A percentile compares a stretch with the other conserved stretches of the same genome.
These are phyloP conservation scores for Xylaria sp. DNA, from an alignment of 2,329 filamentous ascomycete species.

Conservation along the genomic window DNA sequence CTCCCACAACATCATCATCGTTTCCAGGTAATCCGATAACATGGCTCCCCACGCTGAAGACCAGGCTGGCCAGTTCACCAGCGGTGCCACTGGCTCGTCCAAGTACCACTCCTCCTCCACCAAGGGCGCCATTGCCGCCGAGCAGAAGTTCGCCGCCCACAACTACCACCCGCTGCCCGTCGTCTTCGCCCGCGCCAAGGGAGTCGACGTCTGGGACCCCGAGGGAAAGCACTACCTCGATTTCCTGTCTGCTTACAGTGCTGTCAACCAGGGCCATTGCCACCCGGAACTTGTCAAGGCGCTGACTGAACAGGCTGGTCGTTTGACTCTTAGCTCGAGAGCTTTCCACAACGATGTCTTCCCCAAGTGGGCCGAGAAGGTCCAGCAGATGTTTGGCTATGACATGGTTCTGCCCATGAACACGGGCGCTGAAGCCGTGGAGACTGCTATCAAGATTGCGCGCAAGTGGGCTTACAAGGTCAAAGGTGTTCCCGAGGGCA, in stretches of 20 bases:
- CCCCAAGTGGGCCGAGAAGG: slow-evolving; percentile 88
- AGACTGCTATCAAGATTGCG: slow-evolving; percentile 93
- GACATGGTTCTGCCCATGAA: slow-evolving; percentile 99
- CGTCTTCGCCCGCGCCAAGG: slow-evolving; percentile 80
- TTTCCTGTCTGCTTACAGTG: slow-evolving; percentile 96
- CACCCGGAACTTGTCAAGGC: slow-evolving; percentile 93
- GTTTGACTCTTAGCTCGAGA: slow-evolving; percentile 84
- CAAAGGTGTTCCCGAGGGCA: slow-evolving; percentile 78
- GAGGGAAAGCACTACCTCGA: slow-evolving; percentile 94
- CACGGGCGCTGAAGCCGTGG: slow-evolving; percentile 91
- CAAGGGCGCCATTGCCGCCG: slow-evolving; percentile 69
- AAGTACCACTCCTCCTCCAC: slow-evolving; percentile 74
- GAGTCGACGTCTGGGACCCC: slow-evolving; percentile 91
- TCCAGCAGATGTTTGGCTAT: slow-evolving; percentile 83
- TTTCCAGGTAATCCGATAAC: slow-evolving; percentile 13
- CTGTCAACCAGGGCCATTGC: slow-evolving; percentile 97
- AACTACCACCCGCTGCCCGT: slow-evolving; percentile 98
- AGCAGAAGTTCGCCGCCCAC: slow-evolving; percentile 85
- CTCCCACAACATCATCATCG: slow-evolving; percentile 1
- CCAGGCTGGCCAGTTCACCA: slow-evolving; percentile 29
- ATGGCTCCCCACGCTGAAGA: slow-evolving; percentile 58
- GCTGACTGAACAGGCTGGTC: slow-evolving; percentile 79
- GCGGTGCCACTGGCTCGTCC: slow-evolving; percentile 33
- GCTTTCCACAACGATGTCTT: slow-evolving; percentile 99
- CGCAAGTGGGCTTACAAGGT: slow-evolving; percentile 98